These are phyloP conservation scores for Fusarium nematophilum DNA, from an alignment of 2,329 filamentous ascomycete species.

Conservation along the genomic window DNA sequence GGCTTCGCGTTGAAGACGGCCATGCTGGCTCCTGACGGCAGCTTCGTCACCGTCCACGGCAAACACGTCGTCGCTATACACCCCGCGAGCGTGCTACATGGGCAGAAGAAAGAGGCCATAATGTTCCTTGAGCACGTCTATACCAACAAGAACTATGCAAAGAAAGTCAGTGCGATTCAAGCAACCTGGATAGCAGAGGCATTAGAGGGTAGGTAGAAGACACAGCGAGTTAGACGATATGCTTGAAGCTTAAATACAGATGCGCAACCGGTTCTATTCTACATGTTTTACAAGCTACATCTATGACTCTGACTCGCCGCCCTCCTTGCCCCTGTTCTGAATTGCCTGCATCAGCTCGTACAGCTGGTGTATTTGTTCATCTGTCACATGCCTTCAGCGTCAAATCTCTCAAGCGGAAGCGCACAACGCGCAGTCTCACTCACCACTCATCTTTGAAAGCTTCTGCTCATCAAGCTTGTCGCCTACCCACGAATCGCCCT, in stretches of 20 bases:
- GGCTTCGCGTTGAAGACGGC: constrained; percentile 73
- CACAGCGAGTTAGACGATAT: constrained; percentile 4
- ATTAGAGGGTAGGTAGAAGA: constrained; percentile 48
- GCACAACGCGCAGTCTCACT: constrained; percentile 42
- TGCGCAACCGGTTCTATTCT: constrained; percentile 31
- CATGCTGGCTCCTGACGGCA: constrained; percentile 68
- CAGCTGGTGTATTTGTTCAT: constrained; percentile 92
- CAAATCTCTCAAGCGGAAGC: neutral
- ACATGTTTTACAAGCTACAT: constrained; percentile 12
- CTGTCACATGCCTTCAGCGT: constrained; percentile 56
- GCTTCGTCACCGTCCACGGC: constrained; percentile 69
- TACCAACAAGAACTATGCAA: constrained; percentile 74
- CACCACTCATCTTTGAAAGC: constrained; percentile 94
- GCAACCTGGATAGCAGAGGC: constrained; percentile 69
- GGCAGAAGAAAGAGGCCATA: constrained; percentile 72
- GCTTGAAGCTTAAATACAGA: constrained; percentile 13
- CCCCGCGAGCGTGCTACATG: constrained; percentile 71
- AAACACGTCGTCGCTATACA: constrained; percentile 72
- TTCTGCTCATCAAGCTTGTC: constrained; percentile 86
- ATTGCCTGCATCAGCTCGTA: constrained; percentile 95
- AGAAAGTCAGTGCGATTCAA: constrained; percentile 72
- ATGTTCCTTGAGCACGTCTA: constrained; percentile 77
- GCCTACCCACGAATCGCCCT: constrained; percentile 86
- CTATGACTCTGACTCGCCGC: constrained; percentile 44
- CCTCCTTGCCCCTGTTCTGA: constrained; percentile 50